phyloP scores from a whole-genome alignment of 1,139 yeast species.

The Diutina scorzettiae region DNA sequence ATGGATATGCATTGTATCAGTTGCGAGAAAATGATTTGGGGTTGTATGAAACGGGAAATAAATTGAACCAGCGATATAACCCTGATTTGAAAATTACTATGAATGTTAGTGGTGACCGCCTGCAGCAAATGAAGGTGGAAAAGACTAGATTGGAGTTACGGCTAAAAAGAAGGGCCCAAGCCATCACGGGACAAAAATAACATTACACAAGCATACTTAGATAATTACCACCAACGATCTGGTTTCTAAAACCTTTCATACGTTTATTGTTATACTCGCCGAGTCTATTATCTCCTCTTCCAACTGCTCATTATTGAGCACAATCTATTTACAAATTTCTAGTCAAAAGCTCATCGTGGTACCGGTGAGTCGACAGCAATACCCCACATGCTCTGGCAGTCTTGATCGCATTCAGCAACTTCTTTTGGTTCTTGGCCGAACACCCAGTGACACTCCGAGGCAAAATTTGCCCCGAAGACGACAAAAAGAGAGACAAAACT shows the following conservation, averaged over 20 bases:
- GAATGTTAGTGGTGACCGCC: slow-evolving; percentile 15
- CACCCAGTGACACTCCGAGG: slow-evolving; percentile 62
- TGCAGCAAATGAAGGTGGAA: slow-evolving; percentile 30
- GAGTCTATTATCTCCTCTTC: too few relatives aligned
- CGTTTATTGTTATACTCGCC: too few relatives aligned
- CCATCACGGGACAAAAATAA: neutral
- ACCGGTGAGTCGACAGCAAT: neutral
- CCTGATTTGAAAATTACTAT: slow-evolving; percentile 25
- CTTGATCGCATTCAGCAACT: slow-evolving; percentile 53
- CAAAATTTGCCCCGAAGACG: slow-evolving; percentile 55
- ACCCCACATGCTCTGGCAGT: slow-evolving; percentile 56
- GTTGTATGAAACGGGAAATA: slow-evolving; percentile 28
- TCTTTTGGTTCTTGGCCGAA: slow-evolving; percentile 46
- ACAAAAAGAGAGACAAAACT: slow-evolving; percentile 43
- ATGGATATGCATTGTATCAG: slow-evolving; percentile 20
- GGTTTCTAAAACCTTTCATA: too few relatives aligned
- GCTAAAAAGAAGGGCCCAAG: slow-evolving; percentile 30
- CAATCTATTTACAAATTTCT: neutral
- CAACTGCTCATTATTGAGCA: too few relatives aligned
- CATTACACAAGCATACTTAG: neutral
- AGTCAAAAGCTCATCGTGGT: neutral
- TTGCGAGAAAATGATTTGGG: slow-evolving; percentile 24
- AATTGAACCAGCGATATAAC: slow-evolving; percentile 24
- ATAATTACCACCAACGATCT: neutral
- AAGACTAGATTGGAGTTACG: slow-evolving; percentile 32